Evolutionary conservation across 108 stramenopile genomes (phyloP).

Genomic region (Seminavis robusta): DNA sequence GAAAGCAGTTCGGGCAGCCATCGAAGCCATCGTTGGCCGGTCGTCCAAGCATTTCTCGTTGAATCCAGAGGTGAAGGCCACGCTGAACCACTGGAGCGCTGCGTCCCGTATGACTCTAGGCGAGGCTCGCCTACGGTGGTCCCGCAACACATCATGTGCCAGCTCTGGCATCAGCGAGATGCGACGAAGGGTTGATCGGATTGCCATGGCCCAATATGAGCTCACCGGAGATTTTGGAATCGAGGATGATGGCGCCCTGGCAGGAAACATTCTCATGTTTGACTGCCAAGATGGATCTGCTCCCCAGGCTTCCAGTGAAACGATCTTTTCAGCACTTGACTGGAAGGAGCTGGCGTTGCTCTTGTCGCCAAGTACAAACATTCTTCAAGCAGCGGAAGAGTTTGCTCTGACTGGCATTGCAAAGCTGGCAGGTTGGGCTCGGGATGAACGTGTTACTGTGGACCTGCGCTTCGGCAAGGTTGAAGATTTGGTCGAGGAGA

Average conservation of each 20-base stretch:
- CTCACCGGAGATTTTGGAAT: conserved; percentile 25
- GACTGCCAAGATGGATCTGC: conserved; percentile 30
- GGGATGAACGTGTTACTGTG: conserved; percentile 4
- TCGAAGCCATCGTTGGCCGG: conserved; percentile 4
- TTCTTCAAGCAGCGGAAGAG: conserved; percentile 20
- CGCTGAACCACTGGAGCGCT: conserved; percentile 12
- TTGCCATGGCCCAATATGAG: conserved; percentile 21
- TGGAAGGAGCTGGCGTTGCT: not conserved
- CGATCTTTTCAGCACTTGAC: conserved; percentile 19
- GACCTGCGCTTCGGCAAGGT: conserved; percentile 10
- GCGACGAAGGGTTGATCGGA: conserved; percentile 8
- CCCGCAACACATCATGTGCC: not conserved
- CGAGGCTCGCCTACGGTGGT: conserved; percentile 3
- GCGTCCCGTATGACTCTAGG: conserved; percentile 9
- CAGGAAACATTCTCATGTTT: conserved; percentile 20
- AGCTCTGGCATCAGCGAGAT: conserved; percentile 1
- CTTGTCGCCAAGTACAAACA: conserved; percentile 1
- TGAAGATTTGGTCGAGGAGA: conserved; percentile 21
- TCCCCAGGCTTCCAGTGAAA: conserved; percentile 11
- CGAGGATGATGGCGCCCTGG: not conserved
- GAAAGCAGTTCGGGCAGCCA: conserved; percentile 5
- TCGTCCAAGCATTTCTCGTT: not conserved
- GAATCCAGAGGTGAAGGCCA: conserved; percentile 7
- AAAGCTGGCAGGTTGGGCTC: conserved; percentile 11
- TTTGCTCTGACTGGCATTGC: conserved; percentile 1